Evolutionary conservation across 345 rosid species (phyloP), one percentile per base, ranked within the genome.

Genomic region (Rhizophora mangle): DNA sequence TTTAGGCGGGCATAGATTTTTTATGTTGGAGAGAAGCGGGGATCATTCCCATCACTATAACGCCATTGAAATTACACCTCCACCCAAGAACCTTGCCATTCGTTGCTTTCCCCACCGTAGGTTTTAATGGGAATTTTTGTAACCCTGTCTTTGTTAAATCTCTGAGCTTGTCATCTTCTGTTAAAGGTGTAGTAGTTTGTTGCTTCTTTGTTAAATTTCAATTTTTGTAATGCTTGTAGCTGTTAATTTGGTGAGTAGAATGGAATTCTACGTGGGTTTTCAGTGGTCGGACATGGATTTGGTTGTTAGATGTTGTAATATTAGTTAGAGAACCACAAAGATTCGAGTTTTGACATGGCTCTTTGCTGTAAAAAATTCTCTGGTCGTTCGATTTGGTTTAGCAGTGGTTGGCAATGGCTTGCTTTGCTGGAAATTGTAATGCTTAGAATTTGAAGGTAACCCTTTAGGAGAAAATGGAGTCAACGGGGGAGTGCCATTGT

Each of bases 61-160:
- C 3, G n/a, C 18, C 54, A 51, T 51, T 18, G 54, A 51, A 51
- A 51, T 51, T 18, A 51, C 18, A 15, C 21, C 54, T 51, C n/a
- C 21, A 10, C 54, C 54, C 54, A 18, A 51, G 54, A 51, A 51
- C 18, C 21, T 51, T 51, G 54, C 20, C 53, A 49, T 49, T 49
- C 13, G 53, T 49, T 8, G 53, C 53, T 49, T 51, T 4, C 21
- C 21, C n/a, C 20, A 9, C 82, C 6, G 98, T 87, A 63, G 72
- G 91, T 83, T n/a, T 43, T 34, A 7, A 37, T 20, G 58, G 58
- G 58, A 20, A 6, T 5, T 13, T 27, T 22, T 1, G 0, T 63
- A 0, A 46, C 5, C 10, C 11, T 18, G 1, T 21, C 37, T 6
- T 22, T 55, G 27, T 47, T 55, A 6, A 16, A 6, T 32, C 6